Evolutionary conservation across 768 basidiomycete genomes (phyloP).

Genomic region (Baorangia bicolor): DNA sequence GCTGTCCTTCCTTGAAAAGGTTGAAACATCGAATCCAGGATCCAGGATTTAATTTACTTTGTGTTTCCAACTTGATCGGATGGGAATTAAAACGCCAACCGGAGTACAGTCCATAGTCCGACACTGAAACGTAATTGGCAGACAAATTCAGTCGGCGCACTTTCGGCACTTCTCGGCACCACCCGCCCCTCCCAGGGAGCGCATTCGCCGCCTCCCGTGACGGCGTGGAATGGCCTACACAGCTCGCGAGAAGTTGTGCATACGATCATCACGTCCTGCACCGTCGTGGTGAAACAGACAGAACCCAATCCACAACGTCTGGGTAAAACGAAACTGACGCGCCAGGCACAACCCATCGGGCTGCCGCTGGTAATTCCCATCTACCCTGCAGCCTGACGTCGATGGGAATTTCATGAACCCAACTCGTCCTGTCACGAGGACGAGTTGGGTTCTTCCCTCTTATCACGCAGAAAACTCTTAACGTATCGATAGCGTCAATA

Average conservation of each 20-base stretch:
- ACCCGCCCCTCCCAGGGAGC: too few species aligned
- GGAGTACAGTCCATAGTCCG: neutral
- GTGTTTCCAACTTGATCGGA: neutral
- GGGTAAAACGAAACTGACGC: too few species aligned
- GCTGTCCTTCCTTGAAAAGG: neutral
- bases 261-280: too few species aligned
- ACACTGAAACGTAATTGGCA: neutral
- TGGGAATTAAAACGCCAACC: constrained; percentile 2
- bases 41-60: neutral
- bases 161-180: neutral
- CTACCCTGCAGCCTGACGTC: neutral
- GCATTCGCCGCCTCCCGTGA: too few species aligned
- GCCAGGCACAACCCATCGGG: neutral
- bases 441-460: neutral
- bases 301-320: too few species aligned
- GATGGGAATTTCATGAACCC: neutral
- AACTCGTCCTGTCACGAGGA: too few species aligned
- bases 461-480: neutral
- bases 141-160: neutral
- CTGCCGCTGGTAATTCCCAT: neutral
- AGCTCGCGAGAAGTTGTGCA: neutral
- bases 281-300: too few species aligned
- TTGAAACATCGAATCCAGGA: neutral
- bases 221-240: neutral
- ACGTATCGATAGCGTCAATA: neutral